phyloP scores from a whole-genome alignment of 1,284 basidiomycete genomes.

The Sanghuangporus baumii region DNA sequence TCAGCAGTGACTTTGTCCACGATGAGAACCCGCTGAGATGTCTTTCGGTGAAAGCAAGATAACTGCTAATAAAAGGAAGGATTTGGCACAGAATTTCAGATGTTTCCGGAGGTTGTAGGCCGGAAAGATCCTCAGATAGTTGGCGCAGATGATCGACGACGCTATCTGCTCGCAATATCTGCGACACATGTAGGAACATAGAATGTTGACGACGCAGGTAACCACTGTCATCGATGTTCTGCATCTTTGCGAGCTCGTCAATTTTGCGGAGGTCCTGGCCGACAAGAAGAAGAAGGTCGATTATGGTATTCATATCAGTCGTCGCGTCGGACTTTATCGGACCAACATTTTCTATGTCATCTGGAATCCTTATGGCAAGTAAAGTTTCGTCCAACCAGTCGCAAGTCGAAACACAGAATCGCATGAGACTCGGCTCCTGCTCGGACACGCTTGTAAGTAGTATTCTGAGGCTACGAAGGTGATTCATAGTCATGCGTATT shows the following conservation, averaged over 20 bases:
- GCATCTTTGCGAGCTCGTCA: neutral
- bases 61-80: conserved; percentile 63
- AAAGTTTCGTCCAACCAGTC: neutral
- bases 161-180: conserved; percentile 25
- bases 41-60: conserved; percentile 45
- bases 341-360: neutral
- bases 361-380: neutral
- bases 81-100: conserved; percentile 33
- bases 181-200: neutral
- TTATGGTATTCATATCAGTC: neutral
- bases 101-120: neutral
- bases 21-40: conserved; percentile 49
- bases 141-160: conserved; percentile 30
- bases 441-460: neutral
- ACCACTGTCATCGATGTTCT: neutral
- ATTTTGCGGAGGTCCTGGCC: conserved; percentile 8
- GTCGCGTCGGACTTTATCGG: neutral
- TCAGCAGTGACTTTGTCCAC: conserved; percentile 81
- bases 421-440: neutral
- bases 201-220: conserved; percentile 1
- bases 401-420: conserved; percentile 1
- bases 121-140: neutral
- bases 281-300: conserved; percentile 4
- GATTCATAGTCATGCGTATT: neutral
- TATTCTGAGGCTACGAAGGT: neutral